Conservation (phyloP, 1,284 basidiomycete genomes). For the Melampsora americana region DNA sequence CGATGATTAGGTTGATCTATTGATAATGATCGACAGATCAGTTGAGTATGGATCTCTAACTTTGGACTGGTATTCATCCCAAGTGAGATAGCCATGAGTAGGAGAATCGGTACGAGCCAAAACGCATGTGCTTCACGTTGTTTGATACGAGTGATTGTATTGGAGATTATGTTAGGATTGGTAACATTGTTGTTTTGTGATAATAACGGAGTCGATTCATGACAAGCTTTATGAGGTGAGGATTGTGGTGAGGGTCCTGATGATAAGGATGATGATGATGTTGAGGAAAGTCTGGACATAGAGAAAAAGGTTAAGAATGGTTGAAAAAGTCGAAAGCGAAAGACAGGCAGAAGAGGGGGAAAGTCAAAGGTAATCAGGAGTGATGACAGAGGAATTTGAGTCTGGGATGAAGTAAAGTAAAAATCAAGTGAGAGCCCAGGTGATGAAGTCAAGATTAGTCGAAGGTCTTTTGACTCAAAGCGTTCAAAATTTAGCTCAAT, state of each 20-base stretch:
- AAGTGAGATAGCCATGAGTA: conserved; percentile 47
- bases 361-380: no score
- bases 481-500: no score
- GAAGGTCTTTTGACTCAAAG: no score
- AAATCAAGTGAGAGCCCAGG: no score
- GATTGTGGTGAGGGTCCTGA: not conserved
- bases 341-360: not conserved
- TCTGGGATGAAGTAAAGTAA: no score
- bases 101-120: conserved; percentile 33
- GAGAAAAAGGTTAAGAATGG: not conserved
- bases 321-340: not conserved
- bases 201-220: not conserved
- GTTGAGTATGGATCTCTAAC: conserved; percentile 47
- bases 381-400: no score
- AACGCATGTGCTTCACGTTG: not conserved
- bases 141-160: not conserved
- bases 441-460: no score
- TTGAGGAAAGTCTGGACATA: not conserved
- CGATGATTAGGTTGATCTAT: not conserved
- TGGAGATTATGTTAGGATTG: no score
- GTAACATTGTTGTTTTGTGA: not conserved
- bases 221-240: not conserved
- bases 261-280: not conserved
- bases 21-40: conserved; percentile 41
- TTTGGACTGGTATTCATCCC: conserved; percentile 46